Evolutionary conservation across 1,139 yeast species (phyloP), one percentile per base, ranked within the genome.

Genomic region (Suhomyces bribrorum): DNA sequence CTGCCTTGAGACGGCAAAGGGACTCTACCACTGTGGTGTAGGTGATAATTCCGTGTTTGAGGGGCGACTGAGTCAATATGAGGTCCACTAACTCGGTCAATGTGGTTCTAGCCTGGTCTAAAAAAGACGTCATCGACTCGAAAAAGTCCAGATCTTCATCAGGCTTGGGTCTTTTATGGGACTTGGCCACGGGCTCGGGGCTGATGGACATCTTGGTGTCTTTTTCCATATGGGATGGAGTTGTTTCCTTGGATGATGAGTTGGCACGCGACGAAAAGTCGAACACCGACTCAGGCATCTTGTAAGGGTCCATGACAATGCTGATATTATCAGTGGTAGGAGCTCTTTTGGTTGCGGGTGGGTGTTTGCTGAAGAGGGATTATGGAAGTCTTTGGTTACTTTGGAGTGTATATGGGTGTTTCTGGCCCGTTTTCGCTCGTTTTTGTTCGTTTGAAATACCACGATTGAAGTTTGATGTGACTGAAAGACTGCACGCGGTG

Each of bases 1-100:
- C 44, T 33, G 64, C 64, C 38, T 59, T 64, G 42, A 49, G 57
- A 20, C 60, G 53, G 43, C 74, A 67, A n/a, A 69, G 46, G 11
- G 58, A 49, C 45, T 69, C 72, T 4, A 64, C 66, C 11, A 56
- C 50, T 13, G 52, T 49, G 38, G 64, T 57, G 40, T 66, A 57
- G 17, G 53, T 50, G 7, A 59, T 58, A 44, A 55, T 61, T 29
- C 69, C 59, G 31, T 51, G 53, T 9, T 38, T 43, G 15, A 61
- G 41, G 2, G 45, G 41, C 5, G 41, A 26, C 9, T 44, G 56
- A 0, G 34, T n/a, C 6, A 69, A 48, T 1, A 69, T 52, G 1
- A 36, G 32, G 24, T 55, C 56, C 2, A 66, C 47, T 2, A 49
- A 51, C 5, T 37, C 34, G 14, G 41, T 22, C 14, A 52, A 24